Evolutionary conservation across 75 land plant species (phyloP).

Genomic region (Cryptomeria japonica): DNA sequence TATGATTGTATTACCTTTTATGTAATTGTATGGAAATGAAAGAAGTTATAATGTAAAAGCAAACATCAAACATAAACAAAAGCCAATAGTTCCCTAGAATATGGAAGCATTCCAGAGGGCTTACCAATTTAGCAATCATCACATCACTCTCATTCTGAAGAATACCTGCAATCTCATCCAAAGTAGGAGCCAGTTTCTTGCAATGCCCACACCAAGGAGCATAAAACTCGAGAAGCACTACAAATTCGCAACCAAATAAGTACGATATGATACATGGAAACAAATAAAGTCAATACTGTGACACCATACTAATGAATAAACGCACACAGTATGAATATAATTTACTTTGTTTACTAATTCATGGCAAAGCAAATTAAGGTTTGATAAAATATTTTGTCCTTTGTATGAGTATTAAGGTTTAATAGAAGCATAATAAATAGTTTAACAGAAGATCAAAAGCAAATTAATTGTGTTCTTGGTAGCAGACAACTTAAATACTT

Average conservation of each 20-base stretch:
- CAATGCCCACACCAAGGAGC: conserved; percentile 97
- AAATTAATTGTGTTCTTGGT: background rate
- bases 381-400: background rate
- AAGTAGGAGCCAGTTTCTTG: conserved; percentile 75
- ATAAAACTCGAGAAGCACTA: conserved; percentile 85
- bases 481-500: background rate
- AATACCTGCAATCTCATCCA: conserved; percentile 75
- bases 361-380: background rate
- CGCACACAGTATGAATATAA: background rate
- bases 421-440: too few species aligned
- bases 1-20: background rate
- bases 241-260: background rate
- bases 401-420: background rate
- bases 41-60: background rate
- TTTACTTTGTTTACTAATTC: background rate
- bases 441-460: too few species aligned
- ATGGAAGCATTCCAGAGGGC: conserved; percentile 14
- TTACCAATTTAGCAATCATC: conserved; percentile 80
- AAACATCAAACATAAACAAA: background rate
- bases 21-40: background rate
- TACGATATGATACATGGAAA: background rate
- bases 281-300: background rate
- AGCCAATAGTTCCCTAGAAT: background rate
- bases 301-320: background rate
- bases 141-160: conserved; percentile 57